Conservation (phyloP, 257 asterid species). For the Plantago ovata region DNA sequence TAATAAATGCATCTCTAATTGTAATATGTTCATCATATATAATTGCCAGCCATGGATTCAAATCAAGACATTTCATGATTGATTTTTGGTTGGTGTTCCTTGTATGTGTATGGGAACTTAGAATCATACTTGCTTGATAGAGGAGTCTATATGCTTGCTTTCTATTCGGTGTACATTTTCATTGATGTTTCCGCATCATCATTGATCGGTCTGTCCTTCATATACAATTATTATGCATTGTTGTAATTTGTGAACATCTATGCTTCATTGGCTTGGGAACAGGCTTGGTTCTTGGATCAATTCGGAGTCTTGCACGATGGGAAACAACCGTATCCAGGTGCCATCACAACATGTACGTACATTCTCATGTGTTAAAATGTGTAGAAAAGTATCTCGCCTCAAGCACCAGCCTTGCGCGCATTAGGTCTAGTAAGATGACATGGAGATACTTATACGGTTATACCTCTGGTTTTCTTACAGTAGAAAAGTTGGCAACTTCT, state of each 20-base stretch:
- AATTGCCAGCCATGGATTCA: too few species aligned
- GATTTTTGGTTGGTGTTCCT: too few species aligned
- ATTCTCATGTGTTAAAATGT: slow-evolving; percentile 38
- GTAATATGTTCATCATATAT: too few species aligned
- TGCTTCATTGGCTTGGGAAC: slow-evolving; percentile 14
- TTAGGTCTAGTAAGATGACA: too few species aligned
- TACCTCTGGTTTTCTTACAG: slow-evolving; percentile 30
- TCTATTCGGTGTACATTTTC: slow-evolving; percentile 25
- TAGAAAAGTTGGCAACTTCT: slow-evolving; percentile 69
- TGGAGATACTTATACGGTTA: neutral
- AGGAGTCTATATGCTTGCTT: neutral
- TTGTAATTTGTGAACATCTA: neutral
- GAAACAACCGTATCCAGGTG: slow-evolving; percentile 91
- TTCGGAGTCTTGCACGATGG: slow-evolving; percentile 96
- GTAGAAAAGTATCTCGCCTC: too few species aligned
- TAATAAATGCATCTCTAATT: too few species aligned
- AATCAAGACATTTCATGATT: too few species aligned
- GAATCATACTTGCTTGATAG: too few species aligned
- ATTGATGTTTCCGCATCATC: slow-evolving; percentile 29
- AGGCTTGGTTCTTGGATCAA: slow-evolving; percentile 98
- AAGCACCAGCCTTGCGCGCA: too few species aligned
- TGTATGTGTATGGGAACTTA: too few species aligned
- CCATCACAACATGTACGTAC: slow-evolving; percentile 86
- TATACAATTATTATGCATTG: too few species aligned
- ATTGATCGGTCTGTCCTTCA: too few species aligned